A percentile compares a stretch with the other conserved stretches of the same genome.
Evolutionary conservation across 2,329 filamentous ascomycete species (phyloP).

Genomic region (Neoscytalidium dimidiatum): DNA sequence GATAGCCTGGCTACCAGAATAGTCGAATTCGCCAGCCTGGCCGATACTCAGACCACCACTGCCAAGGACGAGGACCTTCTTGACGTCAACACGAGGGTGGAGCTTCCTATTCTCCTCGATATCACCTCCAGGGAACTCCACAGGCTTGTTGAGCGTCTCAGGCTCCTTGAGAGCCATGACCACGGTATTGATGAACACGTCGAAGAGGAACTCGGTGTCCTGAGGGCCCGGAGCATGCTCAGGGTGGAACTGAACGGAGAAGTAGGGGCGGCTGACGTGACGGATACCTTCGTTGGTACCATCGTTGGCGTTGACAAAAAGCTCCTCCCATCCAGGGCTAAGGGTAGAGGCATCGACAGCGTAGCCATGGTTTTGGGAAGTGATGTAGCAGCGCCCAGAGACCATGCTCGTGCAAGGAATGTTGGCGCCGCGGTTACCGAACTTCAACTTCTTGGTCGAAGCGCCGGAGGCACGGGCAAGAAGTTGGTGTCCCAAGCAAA

Average conservation of each 20-base stretch:
- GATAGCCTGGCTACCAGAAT: slow-evolving; percentile 97
- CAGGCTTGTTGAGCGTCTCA: slow-evolving; percentile 68
- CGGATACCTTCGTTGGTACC: slow-evolving; percentile 97
- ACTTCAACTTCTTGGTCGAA: slow-evolving; percentile 93
- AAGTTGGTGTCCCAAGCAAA: slow-evolving; percentile 93
- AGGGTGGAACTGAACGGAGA: slow-evolving; percentile 99
- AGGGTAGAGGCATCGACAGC: slow-evolving; percentile 82
- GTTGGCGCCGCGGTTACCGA: slow-evolving; percentile 97
- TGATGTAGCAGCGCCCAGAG: slow-evolving; percentile 97
- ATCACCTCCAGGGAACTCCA: slow-evolving; percentile 84
- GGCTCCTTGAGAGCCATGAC: slow-evolving; percentile 68
- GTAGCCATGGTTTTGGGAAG: slow-evolving; percentile 97
- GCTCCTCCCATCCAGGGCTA: slow-evolving; percentile 80
- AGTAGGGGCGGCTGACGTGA: slow-evolving; percentile 82
- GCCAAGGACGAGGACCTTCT: slow-evolving; percentile 93
- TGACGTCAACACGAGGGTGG: slow-evolving; percentile 78
- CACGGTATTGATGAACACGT: slow-evolving; percentile 91
- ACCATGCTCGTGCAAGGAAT: slow-evolving; percentile 96
- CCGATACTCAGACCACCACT: slow-evolving; percentile 96
- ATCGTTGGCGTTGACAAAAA: slow-evolving; percentile 98
- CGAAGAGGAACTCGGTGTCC: slow-evolving; percentile 95
- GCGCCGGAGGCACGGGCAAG: slow-evolving; percentile 87
- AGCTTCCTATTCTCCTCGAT: slow-evolving; percentile 74
- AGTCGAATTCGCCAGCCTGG: slow-evolving; percentile 97
- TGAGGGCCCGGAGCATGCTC: slow-evolving; percentile 94